Evolutionary conservation across 2,329 filamentous ascomycete genomes (phyloP).

Genomic region (Macrophomina tecta): DNA sequence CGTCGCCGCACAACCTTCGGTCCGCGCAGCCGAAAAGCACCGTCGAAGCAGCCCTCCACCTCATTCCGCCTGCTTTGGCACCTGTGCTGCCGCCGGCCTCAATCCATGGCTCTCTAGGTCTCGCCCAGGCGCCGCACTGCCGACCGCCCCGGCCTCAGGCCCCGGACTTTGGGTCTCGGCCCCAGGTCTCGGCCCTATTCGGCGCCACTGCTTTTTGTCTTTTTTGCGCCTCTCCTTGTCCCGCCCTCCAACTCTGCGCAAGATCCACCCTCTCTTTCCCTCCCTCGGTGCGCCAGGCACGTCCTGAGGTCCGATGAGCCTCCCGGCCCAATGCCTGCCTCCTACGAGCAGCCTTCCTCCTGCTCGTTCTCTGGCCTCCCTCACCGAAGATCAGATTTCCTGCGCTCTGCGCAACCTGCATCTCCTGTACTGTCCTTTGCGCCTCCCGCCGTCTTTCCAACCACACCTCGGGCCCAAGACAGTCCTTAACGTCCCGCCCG

Average conservation of each 20-base stretch:
- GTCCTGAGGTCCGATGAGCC: slow-evolving; percentile 35
- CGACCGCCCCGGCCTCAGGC: neutral
- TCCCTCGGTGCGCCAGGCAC: neutral
- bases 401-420: slow-evolving; percentile 39
- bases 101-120: too few species aligned
- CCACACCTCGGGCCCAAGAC: slow-evolving; percentile 21
- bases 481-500: slow-evolving; percentile 30
- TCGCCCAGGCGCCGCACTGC: neutral
- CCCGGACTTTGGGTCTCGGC: neutral
- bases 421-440: slow-evolving; percentile 42
- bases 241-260: neutral
- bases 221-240: neutral
- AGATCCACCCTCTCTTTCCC: neutral
- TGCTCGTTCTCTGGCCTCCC: slow-evolving; percentile 34
- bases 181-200: neutral
- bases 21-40: neutral
- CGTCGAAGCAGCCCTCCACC: too few species aligned
- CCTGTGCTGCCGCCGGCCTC: too few species aligned
- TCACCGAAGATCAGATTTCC: slow-evolving; percentile 36
- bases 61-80: too few species aligned
- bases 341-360: slow-evolving; percentile 43
- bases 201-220: neutral
- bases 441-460: slow-evolving; percentile 36
- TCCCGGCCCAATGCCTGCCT: slow-evolving; percentile 37
- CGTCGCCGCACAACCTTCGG: neutral